phyloP scores from a whole-genome alignment of 805 yeast genomes.

The Kazachstania psychrophila region DNA sequence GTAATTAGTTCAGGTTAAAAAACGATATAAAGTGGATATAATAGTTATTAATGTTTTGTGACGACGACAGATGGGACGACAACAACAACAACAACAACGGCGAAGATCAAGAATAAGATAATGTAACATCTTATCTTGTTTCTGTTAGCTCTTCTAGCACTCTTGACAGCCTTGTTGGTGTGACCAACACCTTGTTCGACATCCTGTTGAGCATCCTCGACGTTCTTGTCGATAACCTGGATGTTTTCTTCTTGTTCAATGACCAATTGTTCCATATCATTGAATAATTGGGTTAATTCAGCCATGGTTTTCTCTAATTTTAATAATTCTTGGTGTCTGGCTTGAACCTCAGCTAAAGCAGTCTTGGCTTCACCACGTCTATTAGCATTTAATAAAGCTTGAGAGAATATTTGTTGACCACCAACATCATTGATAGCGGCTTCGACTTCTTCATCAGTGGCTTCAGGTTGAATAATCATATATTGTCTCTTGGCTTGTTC shows the following conservation, averaged over 20 bases:
- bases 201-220: conserved; percentile 76
- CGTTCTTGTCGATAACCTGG: conserved; percentile 72
- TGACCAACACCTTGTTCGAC: conserved; percentile 93
- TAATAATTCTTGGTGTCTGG: conserved; percentile 89
- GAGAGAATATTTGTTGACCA: conserved; percentile 88
- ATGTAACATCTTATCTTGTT: conserved; percentile 81
- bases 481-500: conserved; percentile 89
- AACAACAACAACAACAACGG: conserved; percentile 57
- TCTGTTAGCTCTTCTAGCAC: conserved; percentile 83
- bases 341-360: conserved; percentile 90
- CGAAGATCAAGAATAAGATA: conserved; percentile 49
- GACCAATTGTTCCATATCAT: conserved; percentile 92
- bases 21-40: conserved; percentile 1
- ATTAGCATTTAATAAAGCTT: conserved; percentile 77
- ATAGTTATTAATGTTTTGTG: conserved; percentile 12
- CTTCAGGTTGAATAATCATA: conserved; percentile 79
- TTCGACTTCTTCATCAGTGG: conserved; percentile 72
- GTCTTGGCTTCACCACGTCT: conserved; percentile 93
- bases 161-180: conserved; percentile 78
- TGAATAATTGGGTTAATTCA: conserved; percentile 87
- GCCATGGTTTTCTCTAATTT: conserved; percentile 93
- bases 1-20: not conserved
- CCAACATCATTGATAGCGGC: conserved; percentile 78
- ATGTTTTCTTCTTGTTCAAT: conserved; percentile 90
- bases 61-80: conserved; percentile 41